These are phyloP conservation scores for Penicillium fimorum DNA, from an alignment of 495 filamentous ascomycete species.

Conservation along the genomic window DNA sequence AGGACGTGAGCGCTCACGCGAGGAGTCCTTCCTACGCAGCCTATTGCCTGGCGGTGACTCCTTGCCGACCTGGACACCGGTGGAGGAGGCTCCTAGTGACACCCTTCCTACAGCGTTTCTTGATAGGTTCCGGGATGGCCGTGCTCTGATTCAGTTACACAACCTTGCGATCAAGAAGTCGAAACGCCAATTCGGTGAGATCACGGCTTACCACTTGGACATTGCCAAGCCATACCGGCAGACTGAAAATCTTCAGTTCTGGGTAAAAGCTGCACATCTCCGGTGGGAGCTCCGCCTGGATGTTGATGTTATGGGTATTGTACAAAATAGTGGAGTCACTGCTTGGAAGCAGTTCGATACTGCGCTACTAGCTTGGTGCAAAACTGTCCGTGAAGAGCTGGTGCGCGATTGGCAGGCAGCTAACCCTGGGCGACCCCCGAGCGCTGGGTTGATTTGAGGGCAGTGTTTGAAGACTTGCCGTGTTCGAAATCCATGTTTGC, in stretches of 20 bases:
- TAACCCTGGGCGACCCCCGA: constrained; percentile 28
- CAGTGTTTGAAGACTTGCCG: constrained; percentile 6
- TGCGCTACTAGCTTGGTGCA: constrained; percentile 77
- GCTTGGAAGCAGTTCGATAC: constrained; percentile 80
- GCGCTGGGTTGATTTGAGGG: constrained; percentile 28
- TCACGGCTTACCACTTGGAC: constrained; percentile 82
- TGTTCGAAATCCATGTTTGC: constrained; percentile 9
- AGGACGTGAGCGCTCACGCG: constrained; percentile 71
- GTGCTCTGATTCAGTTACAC: constrained; percentile 80
- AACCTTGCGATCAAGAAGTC: constrained; percentile 85
- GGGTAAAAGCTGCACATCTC: constrained; percentile 93
- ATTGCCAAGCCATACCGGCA: constrained; percentile 90
- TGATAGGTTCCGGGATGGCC: constrained; percentile 68
- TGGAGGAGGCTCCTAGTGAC: constrained; percentile 41
- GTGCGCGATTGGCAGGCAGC: constrained; percentile 54
- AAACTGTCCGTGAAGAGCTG: constrained; percentile 73
- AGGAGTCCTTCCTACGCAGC: constrained; percentile 75
- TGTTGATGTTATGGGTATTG: constrained; percentile 82
- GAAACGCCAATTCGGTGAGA: constrained; percentile 83
- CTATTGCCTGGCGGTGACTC: constrained; percentile 48
- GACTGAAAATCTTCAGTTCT: constrained; percentile 91
- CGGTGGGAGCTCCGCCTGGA: constrained; percentile 88
- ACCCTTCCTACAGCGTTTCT: constrained; percentile 74
- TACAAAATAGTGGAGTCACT: constrained; percentile 60
- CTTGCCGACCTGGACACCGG: constrained; percentile 70